Evolutionary conservation across 108 stramenopile species (phyloP).

Genomic region (Nannochloropsis gaditana): DNA sequence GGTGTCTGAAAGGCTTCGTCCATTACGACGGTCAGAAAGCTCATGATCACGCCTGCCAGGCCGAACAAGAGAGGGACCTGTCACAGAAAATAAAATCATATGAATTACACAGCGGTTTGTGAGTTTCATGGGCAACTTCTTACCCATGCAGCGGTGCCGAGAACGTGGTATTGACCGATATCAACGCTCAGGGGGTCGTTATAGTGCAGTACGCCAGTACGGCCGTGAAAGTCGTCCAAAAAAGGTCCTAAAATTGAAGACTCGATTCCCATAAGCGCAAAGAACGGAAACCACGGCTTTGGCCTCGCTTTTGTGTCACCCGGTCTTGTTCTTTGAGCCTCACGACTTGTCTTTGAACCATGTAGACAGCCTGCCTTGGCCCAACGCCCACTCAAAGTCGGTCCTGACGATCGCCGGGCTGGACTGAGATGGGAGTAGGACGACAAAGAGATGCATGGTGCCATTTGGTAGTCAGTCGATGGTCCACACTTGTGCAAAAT

Average conservation of each 20-base stretch:
- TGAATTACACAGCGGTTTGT: neutral
- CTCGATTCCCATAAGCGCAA: neutral
- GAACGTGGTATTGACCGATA: neutral
- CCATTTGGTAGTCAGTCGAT: no score
- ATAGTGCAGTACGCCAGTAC: neutral
- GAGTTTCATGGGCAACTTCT: neutral
- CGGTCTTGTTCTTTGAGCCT: no score
- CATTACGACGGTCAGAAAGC: neutral
- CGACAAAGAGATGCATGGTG: no score
- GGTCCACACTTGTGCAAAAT: no score
- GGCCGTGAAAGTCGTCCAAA: slow-evolving; percentile 6
- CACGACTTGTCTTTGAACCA: no score
- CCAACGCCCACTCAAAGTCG: no score
- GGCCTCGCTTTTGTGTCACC: neutral
- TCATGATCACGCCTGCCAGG: neutral
- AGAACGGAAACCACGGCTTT: neutral
- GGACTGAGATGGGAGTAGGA: no score
- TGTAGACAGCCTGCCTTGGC: no score
- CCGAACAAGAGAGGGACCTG: neutral
- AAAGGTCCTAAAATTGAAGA: neutral
- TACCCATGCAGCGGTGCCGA: slow-evolving; percentile 12
- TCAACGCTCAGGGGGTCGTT: neutral
- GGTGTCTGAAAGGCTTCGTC: neutral
- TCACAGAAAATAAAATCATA: neutral
- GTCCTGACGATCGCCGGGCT: no score